A percentile compares a stretch with the other conserved stretches of the same genome.
phyloP scores from a whole-genome alignment of 257 asterid genomes.

The Capsicum chinense region DNA sequence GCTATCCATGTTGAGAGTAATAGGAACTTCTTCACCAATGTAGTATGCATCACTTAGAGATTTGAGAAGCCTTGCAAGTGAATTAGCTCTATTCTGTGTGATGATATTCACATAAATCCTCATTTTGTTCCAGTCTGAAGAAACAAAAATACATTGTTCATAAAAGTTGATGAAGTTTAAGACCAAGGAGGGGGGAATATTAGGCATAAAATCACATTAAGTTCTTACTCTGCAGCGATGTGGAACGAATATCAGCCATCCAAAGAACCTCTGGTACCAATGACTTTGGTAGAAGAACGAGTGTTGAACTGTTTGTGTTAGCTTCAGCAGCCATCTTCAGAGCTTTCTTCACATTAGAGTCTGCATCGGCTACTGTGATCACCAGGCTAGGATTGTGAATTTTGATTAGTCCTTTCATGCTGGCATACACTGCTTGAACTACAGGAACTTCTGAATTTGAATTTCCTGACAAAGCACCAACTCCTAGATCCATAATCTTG shows the following conservation, averaged over 20 bases:
- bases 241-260: constrained; percentile 92
- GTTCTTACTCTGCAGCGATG: constrained; percentile 77
- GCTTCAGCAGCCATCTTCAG: constrained; percentile 73
- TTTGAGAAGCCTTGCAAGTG: constrained; percentile 77
- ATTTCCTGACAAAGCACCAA: constrained; percentile 64
- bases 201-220: not conserved
- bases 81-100: constrained; percentile 73
- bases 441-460: constrained; percentile 84
- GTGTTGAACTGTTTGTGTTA: constrained; percentile 42
- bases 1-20: constrained; percentile 91
- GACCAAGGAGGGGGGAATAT: not conserved
- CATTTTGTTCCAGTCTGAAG: constrained; percentile 88
- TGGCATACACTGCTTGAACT: constrained; percentile 73
- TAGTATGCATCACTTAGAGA: constrained; percentile 76
- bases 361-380: constrained; percentile 61
- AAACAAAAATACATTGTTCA: not conserved
- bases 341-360: constrained; percentile 70
- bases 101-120: constrained; percentile 72
- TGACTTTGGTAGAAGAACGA: constrained; percentile 68
- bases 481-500: constrained; percentile 84
- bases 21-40: constrained; percentile 72
- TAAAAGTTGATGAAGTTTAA: not conserved
- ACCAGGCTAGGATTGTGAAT: constrained; percentile 88
- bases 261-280: constrained; percentile 77
- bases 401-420: constrained; percentile 84